A percentile compares a stretch with the other conserved stretches of the same genome.
phyloP scores from a whole-genome alignment of 129 eudicot genomes.

The Arctium lappa region DNA sequence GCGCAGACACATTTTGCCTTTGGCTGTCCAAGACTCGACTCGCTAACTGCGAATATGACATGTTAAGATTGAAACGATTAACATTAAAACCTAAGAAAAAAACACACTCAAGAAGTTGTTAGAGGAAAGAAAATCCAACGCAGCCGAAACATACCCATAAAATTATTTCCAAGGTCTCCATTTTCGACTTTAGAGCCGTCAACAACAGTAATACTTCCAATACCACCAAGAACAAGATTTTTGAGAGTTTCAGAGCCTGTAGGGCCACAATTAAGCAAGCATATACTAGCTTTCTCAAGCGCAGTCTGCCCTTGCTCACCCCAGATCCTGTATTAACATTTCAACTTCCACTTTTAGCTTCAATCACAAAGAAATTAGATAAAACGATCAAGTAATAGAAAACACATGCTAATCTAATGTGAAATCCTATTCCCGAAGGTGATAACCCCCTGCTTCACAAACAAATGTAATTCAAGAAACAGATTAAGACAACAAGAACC shows the following conservation, averaged over 20 bases:
- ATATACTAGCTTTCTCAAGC: conserved; percentile 89
- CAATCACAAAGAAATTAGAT: not conserved
- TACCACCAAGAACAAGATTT: conserved; percentile 95
- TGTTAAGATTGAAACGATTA: not conserved
- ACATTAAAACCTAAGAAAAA: not conserved
- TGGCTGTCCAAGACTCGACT: conserved; percentile 80
- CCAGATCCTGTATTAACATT: conserved; percentile 73
- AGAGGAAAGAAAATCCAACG: not conserved
- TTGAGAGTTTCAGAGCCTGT: conserved; percentile 94
- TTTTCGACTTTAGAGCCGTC: conserved; percentile 90
- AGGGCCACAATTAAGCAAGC: conserved; percentile 96
- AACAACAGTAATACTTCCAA: conserved; percentile 91
- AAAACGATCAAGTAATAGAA: not conserved
- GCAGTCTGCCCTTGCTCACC: conserved; percentile 99
- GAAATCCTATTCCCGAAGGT: not conserved
- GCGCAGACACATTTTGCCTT: conserved; percentile 91
- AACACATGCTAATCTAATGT: not conserved
- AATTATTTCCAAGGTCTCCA: conserved; percentile 95
- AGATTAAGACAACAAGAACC: not conserved
- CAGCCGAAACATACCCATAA: conserved; percentile 57
- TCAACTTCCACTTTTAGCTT: not conserved
- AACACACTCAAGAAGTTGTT: not conserved
- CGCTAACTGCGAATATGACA: conserved; percentile 54
- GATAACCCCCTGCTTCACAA: not conserved
- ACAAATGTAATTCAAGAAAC: not conserved